Evolutionary conservation across 2,329 filamentous ascomycete genomes (phyloP).

Genomic region (Exophiala viscosa): DNA sequence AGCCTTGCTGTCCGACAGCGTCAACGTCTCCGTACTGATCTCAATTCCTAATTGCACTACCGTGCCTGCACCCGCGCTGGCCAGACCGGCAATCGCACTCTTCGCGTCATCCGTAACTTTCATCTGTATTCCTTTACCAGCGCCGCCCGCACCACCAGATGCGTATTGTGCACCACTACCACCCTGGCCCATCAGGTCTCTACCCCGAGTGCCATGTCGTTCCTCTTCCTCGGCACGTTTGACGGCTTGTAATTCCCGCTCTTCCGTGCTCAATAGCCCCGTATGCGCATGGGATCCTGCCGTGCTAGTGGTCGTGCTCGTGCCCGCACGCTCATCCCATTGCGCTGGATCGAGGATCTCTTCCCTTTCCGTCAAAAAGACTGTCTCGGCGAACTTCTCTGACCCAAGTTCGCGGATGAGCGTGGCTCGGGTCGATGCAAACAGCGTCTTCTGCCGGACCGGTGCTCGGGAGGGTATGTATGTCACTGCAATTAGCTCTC

Average conservation of each 20-base stretch:
- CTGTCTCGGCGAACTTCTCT: conserved; percentile 55
- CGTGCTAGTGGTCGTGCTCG: conserved; percentile 22
- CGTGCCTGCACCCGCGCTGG: conserved; percentile 26
- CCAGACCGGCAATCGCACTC: conserved; percentile 45
- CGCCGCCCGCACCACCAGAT: conserved; percentile 29
- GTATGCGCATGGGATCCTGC: conserved; percentile 30
- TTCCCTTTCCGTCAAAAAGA: conserved; percentile 58
- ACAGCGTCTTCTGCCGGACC: conserved; percentile 63
- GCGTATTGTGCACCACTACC: conserved; percentile 34
- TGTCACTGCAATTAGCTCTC: conserved; percentile 51
- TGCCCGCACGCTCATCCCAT: conserved; percentile 49
- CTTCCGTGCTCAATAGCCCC: conserved; percentile 60
- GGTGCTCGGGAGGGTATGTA: conserved; percentile 62
- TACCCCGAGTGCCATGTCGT: conserved; percentile 49
- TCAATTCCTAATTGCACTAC: conserved; percentile 41
- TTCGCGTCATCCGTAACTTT: conserved; percentile 53
- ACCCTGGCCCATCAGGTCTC: conserved; percentile 45
- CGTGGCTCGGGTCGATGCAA: conserved; percentile 61
- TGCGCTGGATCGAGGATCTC: conserved; percentile 55
- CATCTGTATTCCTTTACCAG: conserved; percentile 45
- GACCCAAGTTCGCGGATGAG: conserved; percentile 58
- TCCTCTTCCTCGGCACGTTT: conserved; percentile 58
- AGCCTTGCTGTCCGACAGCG: conserved; percentile 40
- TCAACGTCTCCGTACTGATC: conserved; percentile 52
- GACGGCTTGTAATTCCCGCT: conserved; percentile 55